Base-by-base conservation (phyloP, 805 yeast species). In the Metschnikowia vanudenii region DNA sequence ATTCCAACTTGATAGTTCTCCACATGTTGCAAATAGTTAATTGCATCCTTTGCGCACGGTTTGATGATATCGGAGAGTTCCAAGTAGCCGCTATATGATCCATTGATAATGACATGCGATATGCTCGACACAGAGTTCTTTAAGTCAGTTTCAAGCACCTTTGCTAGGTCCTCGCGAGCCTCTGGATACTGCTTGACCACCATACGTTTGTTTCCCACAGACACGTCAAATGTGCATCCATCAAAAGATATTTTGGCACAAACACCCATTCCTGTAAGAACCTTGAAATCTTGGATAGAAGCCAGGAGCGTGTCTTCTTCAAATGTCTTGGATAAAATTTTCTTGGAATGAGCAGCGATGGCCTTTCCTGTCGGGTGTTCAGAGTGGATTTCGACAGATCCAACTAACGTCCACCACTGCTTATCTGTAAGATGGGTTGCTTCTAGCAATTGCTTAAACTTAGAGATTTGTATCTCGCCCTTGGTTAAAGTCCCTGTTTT, bases 401-500 rank as follows among this genome's bases (percentile, higher is more conserved):
- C 79, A 18, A 83, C 64, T 5, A 80, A 56, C 4, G 69, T 63
- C 85, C 91, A 81, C 60, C 73, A 75, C 54, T 61, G 58, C 5
- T 48, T 34, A n/a, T 45, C 49, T 7, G 51, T 14, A 10, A 54
- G 24, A 2, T 55, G 54, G n/a, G 11, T 18, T 12, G 13, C 19
- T 7, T 35, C 19, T 12, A 16, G 24, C 6, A 47, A 19, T 19
- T 19, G 47, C 26, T 39, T 41, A 22, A 18, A 19, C 5, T 39
- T 37, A 4, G 49, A 35, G 13, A 79, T 49, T 32, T 61, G 65
- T 94, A 94, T 86, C 36, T 78, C 71, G 12, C 99, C 99, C 0
- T 84, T 72, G 0, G 99, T 95, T 37, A 94, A 71, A 0, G 99
- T 94, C 2, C 99, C 99, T 0, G 99, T 94, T 66, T 94, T 94